Evolutionary conservation across 2,329 filamentous ascomycete genomes (phyloP), one percentile per base, ranked within the genome.

Genomic region (Volutella citrinella): DNA sequence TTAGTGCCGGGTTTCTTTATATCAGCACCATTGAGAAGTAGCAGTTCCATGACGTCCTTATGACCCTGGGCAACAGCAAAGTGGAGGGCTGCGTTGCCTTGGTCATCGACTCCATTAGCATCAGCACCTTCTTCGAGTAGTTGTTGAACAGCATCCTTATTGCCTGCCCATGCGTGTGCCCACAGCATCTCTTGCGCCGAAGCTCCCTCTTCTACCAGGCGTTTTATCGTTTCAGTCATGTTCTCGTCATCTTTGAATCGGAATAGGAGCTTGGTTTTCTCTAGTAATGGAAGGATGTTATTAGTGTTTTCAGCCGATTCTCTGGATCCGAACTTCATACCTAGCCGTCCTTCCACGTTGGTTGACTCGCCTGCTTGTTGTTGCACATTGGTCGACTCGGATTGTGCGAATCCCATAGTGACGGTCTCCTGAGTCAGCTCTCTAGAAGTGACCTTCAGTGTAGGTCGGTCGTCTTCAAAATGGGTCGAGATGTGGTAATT

Each of bases 61-160:
- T n/a, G n/a, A n/a, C n/a, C n/a, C n/a, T n/a, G n/a, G n/a, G n/a
- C n/a, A n/a, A n/a, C n/a, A n/a, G 14, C 27, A 7, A 29, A 29
- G 27, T 29, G 27, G 12, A 17, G 7, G 7, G 27, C 17, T 8
- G 17, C 17, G 27, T 17, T 9, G 15, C 21, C 30, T 17, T 33
- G 22, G 12, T 18, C 17, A 27, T 33, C 30, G 10, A 7, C 18
- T 22, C 7, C 12, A 23, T 32, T 16, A 7, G 13, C 11, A 6
- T 32, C 19, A 15, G 13, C 29, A 13, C 20, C 29, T 7, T 21
- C 21, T 12, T 32, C 19, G 17, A 32, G 29, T 16, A 32, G 19
- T 7, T 16, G 6, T 21, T 23, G 9, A 5, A 32, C 19, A 24
- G 15, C 15, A 22, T 26, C 24, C 24, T 8, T 26, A 14, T 26